Base-by-base conservation (phyloP, 371 early-diverging fungal species). In the Lichtheimia corymbifera region DNA sequence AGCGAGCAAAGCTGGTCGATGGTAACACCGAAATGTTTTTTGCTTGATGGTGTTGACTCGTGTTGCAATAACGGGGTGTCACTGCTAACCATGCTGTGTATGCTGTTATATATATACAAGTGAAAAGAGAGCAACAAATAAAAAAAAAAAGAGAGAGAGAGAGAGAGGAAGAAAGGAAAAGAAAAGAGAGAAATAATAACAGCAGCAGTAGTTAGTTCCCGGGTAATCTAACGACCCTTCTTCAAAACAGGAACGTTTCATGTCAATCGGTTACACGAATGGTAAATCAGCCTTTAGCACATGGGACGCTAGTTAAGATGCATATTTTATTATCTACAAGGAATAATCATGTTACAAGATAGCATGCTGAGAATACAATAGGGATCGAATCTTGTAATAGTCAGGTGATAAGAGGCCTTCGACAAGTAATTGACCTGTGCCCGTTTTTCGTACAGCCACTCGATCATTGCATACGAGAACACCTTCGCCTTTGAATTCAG, bases 401-500 rank as follows among this genome's bases (percentile, higher is more conserved):
- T 88, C 88, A 15, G 66, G 57, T 5, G 83, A 79, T 9, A 86
- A 47, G 6, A 70, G 50, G 0, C 91, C 88, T 68, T 90, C 88
- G 17, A 90, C 66, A 17, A 82, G 54, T 35, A 88, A 60, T 55
- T 75, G 76, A 5, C 87, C 86, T 3, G 80, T 78, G 14, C 79
- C 82, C 1, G 79, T 82, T 77, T 90, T 91, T 40, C 88, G 77
- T 24, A 95, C 79, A 30, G 89, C 90, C 1, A 93, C 86, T 18
- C 83, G 77, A 45, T 87, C 85, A 74, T 91, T 93, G 61, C 94
- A 94, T 0, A 95, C 90, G 42, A 96, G 72, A 35, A 93, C 84
- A 63, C 93, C 93, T 42, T 92, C 93, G 15, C 85, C 84, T 55
- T 85, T 88, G 63, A 97, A 97, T 61, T 91, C 88, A 13, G 96